A percentile compares a stretch with the other conserved stretches of the same genome.
These are phyloP conservation scores for Claviceps sp. DNA, from an alignment of 2,329 filamentous ascomycete genomes.

Conservation along the genomic window DNA sequence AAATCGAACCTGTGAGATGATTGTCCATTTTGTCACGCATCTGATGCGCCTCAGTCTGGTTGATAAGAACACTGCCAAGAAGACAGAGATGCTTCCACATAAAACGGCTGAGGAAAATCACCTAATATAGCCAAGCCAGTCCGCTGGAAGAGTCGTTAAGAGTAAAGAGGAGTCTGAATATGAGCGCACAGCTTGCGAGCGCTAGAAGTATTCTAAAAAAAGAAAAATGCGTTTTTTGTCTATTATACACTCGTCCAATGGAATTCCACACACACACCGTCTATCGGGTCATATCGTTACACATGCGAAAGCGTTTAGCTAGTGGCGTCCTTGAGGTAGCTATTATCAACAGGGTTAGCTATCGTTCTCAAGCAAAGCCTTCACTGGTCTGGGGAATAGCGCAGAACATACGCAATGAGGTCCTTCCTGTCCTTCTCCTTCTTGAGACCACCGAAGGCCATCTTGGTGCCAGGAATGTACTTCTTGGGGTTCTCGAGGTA, in stretches of 20 bases:
- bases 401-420: constrained; percentile 71
- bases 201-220: constrained; percentile 16
- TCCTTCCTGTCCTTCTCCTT: constrained; percentile 99
- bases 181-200: constrained; percentile 15
- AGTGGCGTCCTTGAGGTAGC: constrained; percentile 57
- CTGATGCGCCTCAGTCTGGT: no score
- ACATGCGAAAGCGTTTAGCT: constrained; percentile 36
- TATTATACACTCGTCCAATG: constrained; percentile 24
- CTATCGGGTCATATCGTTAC: constrained; percentile 25
- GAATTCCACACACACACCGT: constrained; percentile 17
- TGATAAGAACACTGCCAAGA: no score
- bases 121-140: no score
- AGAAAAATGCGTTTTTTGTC: constrained; percentile 9
- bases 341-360: constrained; percentile 20
- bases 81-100: no score
- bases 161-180: constrained; percentile 19
- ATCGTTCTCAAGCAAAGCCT: background rate
- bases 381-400: background rate
- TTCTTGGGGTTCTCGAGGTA: constrained; percentile 99
- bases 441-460: constrained; percentile 99
- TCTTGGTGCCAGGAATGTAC: constrained; percentile 99
- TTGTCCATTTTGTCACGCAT: no score
- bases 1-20: no score
- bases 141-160: no score
- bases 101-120: no score